A percentile compares a stretch with the other conserved stretches of the same genome.
Evolutionary conservation across 768 basidiomycete genomes (phyloP).

Genomic region (Austroboletus eburneus): DNA sequence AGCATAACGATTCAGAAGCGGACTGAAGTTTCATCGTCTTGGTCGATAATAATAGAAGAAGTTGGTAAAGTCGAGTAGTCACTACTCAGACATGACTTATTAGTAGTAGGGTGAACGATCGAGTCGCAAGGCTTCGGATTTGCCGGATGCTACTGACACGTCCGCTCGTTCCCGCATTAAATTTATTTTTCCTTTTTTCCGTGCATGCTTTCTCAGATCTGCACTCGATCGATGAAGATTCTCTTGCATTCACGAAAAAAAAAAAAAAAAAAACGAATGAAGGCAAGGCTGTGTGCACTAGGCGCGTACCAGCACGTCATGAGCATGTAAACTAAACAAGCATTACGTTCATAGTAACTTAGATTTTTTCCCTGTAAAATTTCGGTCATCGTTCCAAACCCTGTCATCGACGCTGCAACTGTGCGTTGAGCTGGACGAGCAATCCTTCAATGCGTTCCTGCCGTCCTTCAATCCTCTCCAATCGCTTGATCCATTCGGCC

Average conservation of each 20-base stretch:
- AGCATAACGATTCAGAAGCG: too few species aligned
- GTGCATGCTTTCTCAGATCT: too few species aligned
- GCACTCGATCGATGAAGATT: not conserved
- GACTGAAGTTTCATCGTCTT: too few species aligned
- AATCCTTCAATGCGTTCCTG: constrained; percentile 49
- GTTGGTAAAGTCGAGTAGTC: too few species aligned
- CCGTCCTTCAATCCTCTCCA: constrained; percentile 40
- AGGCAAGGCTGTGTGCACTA: not conserved
- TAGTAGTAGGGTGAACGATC: too few species aligned
- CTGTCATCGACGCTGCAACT: constrained; percentile 9
- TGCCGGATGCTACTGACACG: too few species aligned
- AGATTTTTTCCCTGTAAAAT: not conserved
- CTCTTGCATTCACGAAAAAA: not conserved
- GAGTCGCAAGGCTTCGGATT: too few species aligned
- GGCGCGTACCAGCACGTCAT: not conserved
- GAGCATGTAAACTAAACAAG: not conserved
- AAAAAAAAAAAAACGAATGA: constrained; percentile 2
- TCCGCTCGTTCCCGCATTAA: too few species aligned
- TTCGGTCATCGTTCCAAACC: not conserved
- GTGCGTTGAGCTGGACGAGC: constrained; percentile 32
- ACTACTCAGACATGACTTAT: too few species aligned
- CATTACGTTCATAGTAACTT: not conserved
- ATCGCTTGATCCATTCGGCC: constrained; percentile 29
- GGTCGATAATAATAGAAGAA: too few species aligned
- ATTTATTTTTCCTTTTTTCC: too few species aligned